Evolutionary conservation across 1,139 yeast species (phyloP).

Genomic region (Wickerhamiella pararugosa): DNA sequence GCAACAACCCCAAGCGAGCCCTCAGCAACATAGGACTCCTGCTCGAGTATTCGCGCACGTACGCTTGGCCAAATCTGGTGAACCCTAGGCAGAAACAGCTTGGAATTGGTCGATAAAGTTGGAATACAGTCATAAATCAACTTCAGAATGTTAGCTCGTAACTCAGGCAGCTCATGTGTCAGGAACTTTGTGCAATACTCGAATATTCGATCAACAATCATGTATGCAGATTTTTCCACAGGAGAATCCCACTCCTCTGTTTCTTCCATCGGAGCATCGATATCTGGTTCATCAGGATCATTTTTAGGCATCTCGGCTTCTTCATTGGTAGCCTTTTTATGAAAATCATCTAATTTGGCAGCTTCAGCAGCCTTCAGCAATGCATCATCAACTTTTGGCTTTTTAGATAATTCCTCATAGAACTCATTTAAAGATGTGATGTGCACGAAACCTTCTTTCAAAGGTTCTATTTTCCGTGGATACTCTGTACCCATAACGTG

Average conservation of each 20-base stretch:
- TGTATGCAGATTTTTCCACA: constrained; percentile 44
- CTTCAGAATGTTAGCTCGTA: constrained; percentile 42
- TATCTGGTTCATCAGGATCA: constrained; percentile 15
- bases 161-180: constrained; percentile 46
- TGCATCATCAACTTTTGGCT: constrained; percentile 28
- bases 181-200: constrained; percentile 57
- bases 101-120: constrained; percentile 45
- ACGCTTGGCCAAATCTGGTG: constrained; percentile 56
- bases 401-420: constrained; percentile 13
- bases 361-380: constrained; percentile 25
- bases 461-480: neutral
- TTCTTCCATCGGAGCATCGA: constrained; percentile 20
- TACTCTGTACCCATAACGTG: constrained; percentile 25
- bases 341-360: neutral
- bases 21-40: constrained; percentile 24
- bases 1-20: constrained; percentile 29
- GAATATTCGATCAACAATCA: constrained; percentile 43
- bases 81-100: constrained; percentile 47
- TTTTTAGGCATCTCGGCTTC: constrained; percentile 19
- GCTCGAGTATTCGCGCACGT: constrained; percentile 19
- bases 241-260: constrained; percentile 35
- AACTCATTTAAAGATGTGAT: constrained; percentile 15
- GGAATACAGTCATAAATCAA: constrained; percentile 41
- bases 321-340: constrained; percentile 4
- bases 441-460: neutral